Evolutionary conservation across 1,284 basidiomycete genomes (phyloP).

Genomic region (Fomitopsis schrenkii): DNA sequence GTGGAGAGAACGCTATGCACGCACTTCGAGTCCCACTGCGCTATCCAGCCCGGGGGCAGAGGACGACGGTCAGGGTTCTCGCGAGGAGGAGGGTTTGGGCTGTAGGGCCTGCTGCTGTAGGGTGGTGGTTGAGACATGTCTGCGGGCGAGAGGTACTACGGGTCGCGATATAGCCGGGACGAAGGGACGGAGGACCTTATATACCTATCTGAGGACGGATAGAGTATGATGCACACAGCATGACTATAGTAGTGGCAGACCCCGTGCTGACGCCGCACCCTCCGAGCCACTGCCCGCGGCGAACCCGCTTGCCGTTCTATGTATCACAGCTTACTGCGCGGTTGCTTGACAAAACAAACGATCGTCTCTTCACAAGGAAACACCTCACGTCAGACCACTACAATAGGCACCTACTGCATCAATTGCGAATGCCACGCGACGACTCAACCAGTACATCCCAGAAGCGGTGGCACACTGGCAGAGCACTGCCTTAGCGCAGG

Average conservation of each 20-base stretch:
- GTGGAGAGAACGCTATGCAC: constrained; percentile 21
- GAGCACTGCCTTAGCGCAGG: neutral
- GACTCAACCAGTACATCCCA: neutral
- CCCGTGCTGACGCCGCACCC: neutral
- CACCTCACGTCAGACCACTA: neutral
- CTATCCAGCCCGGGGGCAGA: constrained; percentile 66
- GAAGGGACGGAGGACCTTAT: neutral
- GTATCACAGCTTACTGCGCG: neutral
- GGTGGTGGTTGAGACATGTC: constrained; percentile 43
- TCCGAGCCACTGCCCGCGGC: neutral
- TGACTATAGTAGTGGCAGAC: neutral
- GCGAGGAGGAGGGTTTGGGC: constrained; percentile 9
- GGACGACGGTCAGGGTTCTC: constrained; percentile 60
- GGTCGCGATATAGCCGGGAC: neutral
- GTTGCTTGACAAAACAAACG: neutral
- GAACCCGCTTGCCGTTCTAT: neutral
- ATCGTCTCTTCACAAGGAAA: neutral
- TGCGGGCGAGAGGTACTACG: constrained; percentile 13
- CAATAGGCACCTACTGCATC: neutral
- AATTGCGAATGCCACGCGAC: neutral
- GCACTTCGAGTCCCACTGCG: constrained; percentile 66
- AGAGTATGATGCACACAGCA: neutral
- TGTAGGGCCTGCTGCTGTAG: constrained; percentile 24
- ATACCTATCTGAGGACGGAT: neutral
- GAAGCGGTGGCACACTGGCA: neutral